Evolutionary conservation across 306 rosid genomes (phyloP).

Genomic region (Trichosanthes cucumerina): DNA sequence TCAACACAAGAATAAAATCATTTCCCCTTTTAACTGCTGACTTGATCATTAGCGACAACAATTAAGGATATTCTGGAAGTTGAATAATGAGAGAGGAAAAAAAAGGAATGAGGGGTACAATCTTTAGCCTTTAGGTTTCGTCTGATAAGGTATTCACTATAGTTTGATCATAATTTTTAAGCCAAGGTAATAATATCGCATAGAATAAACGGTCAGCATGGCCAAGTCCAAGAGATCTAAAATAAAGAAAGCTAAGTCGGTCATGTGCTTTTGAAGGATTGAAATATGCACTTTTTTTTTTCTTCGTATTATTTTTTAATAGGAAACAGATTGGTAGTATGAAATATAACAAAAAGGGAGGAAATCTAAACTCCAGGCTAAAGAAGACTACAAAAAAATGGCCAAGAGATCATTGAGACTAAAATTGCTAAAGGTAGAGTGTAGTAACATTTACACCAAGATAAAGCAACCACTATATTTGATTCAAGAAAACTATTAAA

Average conservation of each 20-base stretch:
- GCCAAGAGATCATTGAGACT: not conserved
- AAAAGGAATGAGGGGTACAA: not conserved
- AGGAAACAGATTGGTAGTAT: not conserved
- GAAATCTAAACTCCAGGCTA: not conserved
- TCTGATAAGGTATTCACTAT: not conserved
- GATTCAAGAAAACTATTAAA: not conserved
- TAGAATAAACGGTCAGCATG: not conserved
- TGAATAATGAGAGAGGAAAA: not conserved
- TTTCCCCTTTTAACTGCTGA: not conserved
- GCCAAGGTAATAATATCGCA: not conserved
- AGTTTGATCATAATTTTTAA: not conserved
- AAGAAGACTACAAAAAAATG: not conserved
- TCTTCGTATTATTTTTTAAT: not conserved
- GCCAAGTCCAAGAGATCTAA: not conserved
- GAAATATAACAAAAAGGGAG: not conserved
- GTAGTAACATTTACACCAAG: not conserved
- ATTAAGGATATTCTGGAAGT: not conserved
- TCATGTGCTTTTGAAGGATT: not conserved
- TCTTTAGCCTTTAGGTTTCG: not conserved
- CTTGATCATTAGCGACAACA: not conserved
- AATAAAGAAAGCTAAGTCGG: not conserved
- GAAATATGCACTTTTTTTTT: not conserved
- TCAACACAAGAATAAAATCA: not conserved
- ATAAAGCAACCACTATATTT: not conserved
- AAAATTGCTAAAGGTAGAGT: not conserved